phyloP scores from a whole-genome alignment of 2,329 filamentous ascomycete genomes.

The Colletotrichum limetticola region DNA sequence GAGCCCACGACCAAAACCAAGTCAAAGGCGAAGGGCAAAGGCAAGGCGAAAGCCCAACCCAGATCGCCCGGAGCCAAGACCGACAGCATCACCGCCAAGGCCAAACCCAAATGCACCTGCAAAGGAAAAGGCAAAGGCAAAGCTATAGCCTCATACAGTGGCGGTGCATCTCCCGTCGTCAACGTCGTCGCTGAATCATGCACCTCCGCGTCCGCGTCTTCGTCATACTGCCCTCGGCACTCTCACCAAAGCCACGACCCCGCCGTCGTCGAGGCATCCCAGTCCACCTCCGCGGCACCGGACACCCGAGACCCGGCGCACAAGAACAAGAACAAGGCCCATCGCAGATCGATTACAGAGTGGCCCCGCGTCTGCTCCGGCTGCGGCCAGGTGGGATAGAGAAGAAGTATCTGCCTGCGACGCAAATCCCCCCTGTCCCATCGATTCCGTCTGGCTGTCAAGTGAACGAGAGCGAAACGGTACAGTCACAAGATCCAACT shows the following conservation, averaged over 20 bases:
- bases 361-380: constrained; percentile 18
- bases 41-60: not conserved
- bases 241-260: not conserved
- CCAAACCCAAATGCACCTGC: not conserved
- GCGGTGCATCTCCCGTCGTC: not conserved
- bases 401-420: not conserved
- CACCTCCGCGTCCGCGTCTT: not conserved
- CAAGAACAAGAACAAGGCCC: not conserved
- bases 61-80: not conserved
- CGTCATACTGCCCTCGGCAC: not conserved
- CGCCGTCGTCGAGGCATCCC: constrained; percentile 3
- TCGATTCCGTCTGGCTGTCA: too few species aligned
- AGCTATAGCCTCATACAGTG: not conserved
- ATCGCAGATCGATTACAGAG: not conserved
- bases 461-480: not conserved
- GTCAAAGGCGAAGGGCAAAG: not conserved
- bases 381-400: constrained; percentile 9
- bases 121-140: not conserved
- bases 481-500: not conserved
- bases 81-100: not conserved
- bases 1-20: not conserved
- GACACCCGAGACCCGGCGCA: not conserved
- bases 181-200: not conserved
- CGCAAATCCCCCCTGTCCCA: not conserved
- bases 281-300: not conserved